Evolutionary conservation across 345 rosid species (phyloP).

Genomic region (Ricinus communis): DNA sequence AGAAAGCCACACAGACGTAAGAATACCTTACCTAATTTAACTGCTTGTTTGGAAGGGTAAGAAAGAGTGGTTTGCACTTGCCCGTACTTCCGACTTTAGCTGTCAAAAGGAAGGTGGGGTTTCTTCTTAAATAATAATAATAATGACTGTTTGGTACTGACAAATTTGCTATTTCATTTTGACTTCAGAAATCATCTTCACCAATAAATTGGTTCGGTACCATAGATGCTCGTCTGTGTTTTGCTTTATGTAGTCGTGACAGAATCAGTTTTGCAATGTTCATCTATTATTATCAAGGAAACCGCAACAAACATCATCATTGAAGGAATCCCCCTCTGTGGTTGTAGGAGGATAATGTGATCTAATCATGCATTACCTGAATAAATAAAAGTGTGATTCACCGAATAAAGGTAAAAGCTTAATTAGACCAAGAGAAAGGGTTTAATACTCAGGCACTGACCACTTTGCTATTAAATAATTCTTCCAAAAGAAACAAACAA

Average conservation of each 20-base stretch:
- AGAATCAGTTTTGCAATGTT: not conserved
- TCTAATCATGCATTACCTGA: not conserved
- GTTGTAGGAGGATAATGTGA: too few relatives aligned
- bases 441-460: not conserved
- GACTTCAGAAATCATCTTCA: not conserved
- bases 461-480: not conserved
- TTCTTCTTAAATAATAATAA: not conserved
- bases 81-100: not conserved
- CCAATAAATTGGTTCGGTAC: not conserved
- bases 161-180: not conserved
- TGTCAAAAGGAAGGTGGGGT: not conserved
- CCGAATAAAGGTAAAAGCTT: not conserved
- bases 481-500: not conserved
- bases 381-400: not conserved
- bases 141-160: not conserved
- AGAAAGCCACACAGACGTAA: not conserved
- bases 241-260: not conserved
- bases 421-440: not conserved
- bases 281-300: too few relatives aligned
- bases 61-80: not conserved
- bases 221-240: not conserved
- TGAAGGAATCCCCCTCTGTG: too few relatives aligned
- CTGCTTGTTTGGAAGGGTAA: not conserved
- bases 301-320: too few relatives aligned
- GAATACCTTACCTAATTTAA: not conserved